Percentiles rank a stretch among this genome's conserved stretches.
Conservation (phyloP, 495 filamentous ascomycete species). For the Daldinia loculata region DNA sequence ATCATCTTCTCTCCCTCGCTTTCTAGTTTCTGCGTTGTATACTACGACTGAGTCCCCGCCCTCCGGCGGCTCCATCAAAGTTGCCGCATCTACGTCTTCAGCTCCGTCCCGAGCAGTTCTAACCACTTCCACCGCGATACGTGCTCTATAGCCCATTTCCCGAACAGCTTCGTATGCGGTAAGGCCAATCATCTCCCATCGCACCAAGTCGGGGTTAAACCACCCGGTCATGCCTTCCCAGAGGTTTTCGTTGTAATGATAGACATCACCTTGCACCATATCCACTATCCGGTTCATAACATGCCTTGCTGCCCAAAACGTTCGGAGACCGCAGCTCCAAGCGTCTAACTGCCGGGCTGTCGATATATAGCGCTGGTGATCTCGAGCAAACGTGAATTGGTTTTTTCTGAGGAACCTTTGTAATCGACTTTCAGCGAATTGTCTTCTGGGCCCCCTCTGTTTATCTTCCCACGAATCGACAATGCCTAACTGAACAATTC, state of each 20-base stretch:
- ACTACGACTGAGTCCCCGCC: not conserved
- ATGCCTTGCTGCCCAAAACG: conserved; percentile 36
- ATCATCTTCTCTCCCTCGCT: not conserved
- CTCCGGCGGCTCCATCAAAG: conserved; percentile 4
- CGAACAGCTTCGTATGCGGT: conserved; percentile 23
- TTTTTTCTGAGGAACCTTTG: not conserved
- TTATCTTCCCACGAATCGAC: conserved; percentile 12
- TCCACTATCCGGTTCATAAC: conserved; percentile 33
- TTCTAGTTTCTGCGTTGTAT: not conserved
- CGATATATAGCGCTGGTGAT: not conserved
- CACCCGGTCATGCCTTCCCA: conserved; percentile 27
- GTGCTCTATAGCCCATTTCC: conserved; percentile 35
- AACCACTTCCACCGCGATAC: conserved; percentile 39
- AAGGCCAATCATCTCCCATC: conserved; percentile 44
- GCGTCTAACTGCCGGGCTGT: conserved; percentile 21
- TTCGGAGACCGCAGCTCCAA: conserved; percentile 33
- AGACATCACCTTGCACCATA: not conserved
- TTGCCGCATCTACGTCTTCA: not conserved
- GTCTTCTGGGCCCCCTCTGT: rapidly evolving
- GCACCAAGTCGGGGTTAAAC: conserved; percentile 35
- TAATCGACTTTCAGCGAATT: not conserved
- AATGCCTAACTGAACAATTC: conserved; percentile 22
- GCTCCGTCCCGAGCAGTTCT: not conserved
- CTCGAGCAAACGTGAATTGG: conserved; percentile 4
- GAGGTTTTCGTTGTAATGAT: conserved; percentile 3